Evolutionary conservation across 164 flowering plant species (phyloP).

Genomic region (Macadamia tetraphylla): DNA sequence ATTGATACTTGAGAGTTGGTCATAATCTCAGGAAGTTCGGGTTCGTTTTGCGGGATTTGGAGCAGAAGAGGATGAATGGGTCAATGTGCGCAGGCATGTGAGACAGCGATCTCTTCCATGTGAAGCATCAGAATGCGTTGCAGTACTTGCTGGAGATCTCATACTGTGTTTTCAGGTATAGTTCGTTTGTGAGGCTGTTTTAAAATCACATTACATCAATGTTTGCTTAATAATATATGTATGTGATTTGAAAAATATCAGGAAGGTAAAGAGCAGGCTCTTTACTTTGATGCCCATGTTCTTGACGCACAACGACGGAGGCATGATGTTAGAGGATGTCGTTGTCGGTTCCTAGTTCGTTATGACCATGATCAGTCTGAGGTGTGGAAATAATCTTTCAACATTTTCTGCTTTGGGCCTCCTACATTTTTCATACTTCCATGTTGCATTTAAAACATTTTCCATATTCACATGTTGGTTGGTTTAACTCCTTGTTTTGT

Average conservation of each 20-base stretch:
- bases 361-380: constrained; percentile 94
- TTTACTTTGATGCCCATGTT: constrained; percentile 96
- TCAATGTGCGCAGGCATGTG: constrained; percentile 67
- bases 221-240: neutral
- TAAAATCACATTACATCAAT: neutral
- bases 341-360: constrained; percentile 94
- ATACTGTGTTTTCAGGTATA: constrained; percentile 92
- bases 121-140: constrained; percentile 95
- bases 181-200: neutral
- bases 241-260: constrained; percentile 21
- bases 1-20: neutral
- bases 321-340: constrained; percentile 97
- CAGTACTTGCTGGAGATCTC: constrained; percentile 91
- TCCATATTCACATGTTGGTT: no score
- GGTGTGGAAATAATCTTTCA: constrained; percentile 35
- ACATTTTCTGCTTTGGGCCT: neutral
- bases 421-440: neutral
- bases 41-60: constrained; percentile 95
- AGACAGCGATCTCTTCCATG: constrained; percentile 96
- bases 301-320: constrained; percentile 94
- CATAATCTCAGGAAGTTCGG: constrained; percentile 67
- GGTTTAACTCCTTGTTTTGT: no score
- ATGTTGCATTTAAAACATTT: neutral
- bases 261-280: constrained; percentile 99
- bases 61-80: constrained; percentile 97